Conservation (phyloP, 305 asterid genomes). For the Fraxinus paxiana region DNA sequence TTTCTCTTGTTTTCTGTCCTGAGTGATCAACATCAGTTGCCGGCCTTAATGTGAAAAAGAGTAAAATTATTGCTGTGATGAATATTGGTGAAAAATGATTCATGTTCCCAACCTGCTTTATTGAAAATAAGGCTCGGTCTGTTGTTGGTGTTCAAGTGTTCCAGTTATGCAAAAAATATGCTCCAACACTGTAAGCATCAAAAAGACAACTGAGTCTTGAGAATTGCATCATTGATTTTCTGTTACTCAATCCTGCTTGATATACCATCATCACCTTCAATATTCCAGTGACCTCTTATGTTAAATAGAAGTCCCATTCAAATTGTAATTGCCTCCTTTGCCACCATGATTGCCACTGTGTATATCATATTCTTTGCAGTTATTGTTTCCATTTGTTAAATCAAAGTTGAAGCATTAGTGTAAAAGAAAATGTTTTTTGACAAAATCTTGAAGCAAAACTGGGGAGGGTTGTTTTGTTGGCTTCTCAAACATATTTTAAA, state of each 20-base stretch:
- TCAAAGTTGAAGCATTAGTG: neutral
- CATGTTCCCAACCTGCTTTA: neutral
- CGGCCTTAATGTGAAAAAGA: neutral
- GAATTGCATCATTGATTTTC: neutral
- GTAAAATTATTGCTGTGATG: neutral
- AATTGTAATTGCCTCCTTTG: neutral
- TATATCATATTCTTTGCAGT: neutral
- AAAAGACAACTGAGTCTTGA: neutral
- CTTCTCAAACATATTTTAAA: neutral
- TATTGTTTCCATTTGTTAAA: neutral
- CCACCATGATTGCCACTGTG: neutral
- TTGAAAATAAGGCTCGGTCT: neutral
- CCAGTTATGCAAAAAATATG: neutral
- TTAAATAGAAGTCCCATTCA: neutral
- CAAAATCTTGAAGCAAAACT: neutral
- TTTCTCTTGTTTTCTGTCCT: slow-evolving; percentile 7
- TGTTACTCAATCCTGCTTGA: neutral
- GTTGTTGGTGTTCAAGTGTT: neutral
- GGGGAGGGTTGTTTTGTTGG: neutral
- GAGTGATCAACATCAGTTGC: neutral
- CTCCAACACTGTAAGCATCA: neutral
- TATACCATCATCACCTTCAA: neutral
- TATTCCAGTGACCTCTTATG: neutral
- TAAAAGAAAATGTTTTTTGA: neutral
- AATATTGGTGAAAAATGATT: neutral